These are phyloP conservation scores for Aegilops sharonensis DNA, from an alignment of 176 grass and related monocot genomes.

Conservation along the genomic window DNA sequence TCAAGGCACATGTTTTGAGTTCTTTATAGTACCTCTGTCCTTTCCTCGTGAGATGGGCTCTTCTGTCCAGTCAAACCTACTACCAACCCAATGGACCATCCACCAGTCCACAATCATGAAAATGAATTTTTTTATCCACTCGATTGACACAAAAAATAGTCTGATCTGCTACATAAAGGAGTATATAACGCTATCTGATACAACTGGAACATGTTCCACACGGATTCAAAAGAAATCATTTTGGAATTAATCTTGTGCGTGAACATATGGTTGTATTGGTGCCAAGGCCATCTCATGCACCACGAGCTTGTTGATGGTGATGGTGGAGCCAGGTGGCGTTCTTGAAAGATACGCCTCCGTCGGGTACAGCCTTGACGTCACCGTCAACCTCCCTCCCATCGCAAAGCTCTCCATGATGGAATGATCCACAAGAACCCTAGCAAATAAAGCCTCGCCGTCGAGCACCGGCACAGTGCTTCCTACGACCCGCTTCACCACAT, in stretches of 20 bases:
- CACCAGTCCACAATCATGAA: no score
- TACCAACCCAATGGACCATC: no score
- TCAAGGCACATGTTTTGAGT: no score
- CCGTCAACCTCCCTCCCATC: slow-evolving; percentile 45
- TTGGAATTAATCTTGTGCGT: not conserved
- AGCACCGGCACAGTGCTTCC: slow-evolving; percentile 52
- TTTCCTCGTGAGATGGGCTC: no score
- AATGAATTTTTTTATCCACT: no score
- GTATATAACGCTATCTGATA: no score
- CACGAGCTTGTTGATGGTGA: slow-evolving; percentile 29
- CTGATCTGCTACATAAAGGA: no score
- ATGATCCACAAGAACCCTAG: slow-evolving; percentile 62
- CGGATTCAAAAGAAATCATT: no score
- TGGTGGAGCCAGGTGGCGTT: slow-evolving; percentile 33
- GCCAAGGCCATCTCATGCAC: slow-evolving; percentile 46
- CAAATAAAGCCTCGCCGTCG: slow-evolving; percentile 38
- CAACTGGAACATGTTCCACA: no score
- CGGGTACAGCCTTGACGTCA: slow-evolving; percentile 59
- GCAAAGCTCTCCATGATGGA: slow-evolving; percentile 60
- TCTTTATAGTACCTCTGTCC: no score
- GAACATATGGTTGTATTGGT: slow-evolving; percentile 40
- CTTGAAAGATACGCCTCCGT: slow-evolving; percentile 53
- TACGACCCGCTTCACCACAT: slow-evolving; percentile 51
- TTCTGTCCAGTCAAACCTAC: no score
- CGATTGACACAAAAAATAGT: no score